phyloP scores from a whole-genome alignment of 1,139 yeast genomes.

The Trichomonascaceae sp. region DNA sequence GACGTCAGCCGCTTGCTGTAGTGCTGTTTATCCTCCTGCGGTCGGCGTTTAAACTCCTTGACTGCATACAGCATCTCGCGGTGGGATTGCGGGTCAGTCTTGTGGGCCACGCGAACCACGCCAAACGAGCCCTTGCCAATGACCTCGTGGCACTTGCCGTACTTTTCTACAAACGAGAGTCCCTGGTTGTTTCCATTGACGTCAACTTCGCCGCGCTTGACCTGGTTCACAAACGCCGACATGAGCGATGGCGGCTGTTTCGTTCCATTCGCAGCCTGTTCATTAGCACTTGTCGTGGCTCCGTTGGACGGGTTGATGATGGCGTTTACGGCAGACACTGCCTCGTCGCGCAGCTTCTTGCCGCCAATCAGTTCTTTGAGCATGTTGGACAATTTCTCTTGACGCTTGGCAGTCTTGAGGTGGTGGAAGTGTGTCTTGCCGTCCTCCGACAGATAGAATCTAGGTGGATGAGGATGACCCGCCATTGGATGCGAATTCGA shows the following conservation, averaged over 20 bases:
- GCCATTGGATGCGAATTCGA: too few relatives aligned
- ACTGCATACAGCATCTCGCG: conserved; percentile 56
- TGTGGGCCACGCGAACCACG: conserved; percentile 59
- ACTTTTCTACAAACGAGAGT: conserved; percentile 43
- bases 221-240: conserved; percentile 14
- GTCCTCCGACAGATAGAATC: conserved; percentile 13
- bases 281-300: conserved; percentile 3
- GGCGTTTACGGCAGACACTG: conserved; percentile 12
- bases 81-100: conserved; percentile 29
- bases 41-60: conserved; percentile 52
- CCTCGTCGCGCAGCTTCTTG: conserved; percentile 12
- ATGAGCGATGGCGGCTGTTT: conserved; percentile 16
- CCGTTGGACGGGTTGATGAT: conserved; percentile 5
- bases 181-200: conserved; percentile 16
- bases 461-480: conserved; percentile 1
- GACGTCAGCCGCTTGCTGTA: conserved; percentile 63
- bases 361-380: conserved; percentile 60
- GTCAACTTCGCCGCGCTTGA: conserved; percentile 11
- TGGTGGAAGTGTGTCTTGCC: conserved; percentile 49
- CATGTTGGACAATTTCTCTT: conserved; percentile 72
- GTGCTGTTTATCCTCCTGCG: conserved; percentile 41
- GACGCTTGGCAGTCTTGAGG: conserved; percentile 60
- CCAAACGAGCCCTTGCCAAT: conserved; percentile 84
- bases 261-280: conserved; percentile 1
- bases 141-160: conserved; percentile 69